Conservation (phyloP, 2,329 filamentous ascomycete genomes). For the Phaeosphaeriaceae sp. region DNA sequence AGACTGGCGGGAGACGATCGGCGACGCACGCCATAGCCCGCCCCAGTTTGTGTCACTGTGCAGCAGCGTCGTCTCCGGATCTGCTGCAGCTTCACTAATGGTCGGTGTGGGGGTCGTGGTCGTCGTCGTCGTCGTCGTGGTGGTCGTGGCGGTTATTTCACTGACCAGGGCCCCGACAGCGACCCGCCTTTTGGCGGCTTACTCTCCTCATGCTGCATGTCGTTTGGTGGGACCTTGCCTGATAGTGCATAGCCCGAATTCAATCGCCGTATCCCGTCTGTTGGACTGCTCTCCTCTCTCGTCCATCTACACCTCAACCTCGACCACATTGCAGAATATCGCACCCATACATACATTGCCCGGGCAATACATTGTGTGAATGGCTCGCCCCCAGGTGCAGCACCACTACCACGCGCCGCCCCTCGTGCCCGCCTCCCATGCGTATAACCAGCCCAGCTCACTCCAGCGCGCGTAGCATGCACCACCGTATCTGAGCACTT, state of each 20-base stretch:
- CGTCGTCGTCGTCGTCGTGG: no score
- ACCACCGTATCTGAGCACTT: background rate
- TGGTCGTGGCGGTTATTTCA: constrained; percentile 4
- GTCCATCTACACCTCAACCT: background rate
- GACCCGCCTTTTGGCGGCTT: constrained; percentile 23
- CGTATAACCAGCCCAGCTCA: constrained; percentile 44
- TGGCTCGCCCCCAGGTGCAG: constrained; percentile 40
- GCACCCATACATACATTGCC: background rate
- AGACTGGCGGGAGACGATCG: constrained; percentile 5
- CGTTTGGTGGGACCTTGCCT: background rate
- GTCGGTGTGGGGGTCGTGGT: background rate
- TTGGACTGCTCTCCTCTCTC: constrained; percentile 8
- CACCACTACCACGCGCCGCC: constrained; percentile 23
- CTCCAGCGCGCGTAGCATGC: constrained; percentile 43
- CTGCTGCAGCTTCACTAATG: background rate
- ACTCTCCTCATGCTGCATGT: background rate
- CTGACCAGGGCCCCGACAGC: constrained; percentile 10
- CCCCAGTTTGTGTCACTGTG: constrained; percentile 2
- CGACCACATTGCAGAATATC: background rate
- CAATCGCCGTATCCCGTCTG: constrained; percentile 5
- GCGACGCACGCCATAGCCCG: constrained; percentile 15
- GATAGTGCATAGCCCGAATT: background rate
- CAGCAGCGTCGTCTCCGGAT: background rate
- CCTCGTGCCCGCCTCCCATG: constrained; percentile 29
- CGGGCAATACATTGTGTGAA: constrained; percentile 31